A percentile compares a stretch with the other conserved stretches of the same genome.
phyloP scores from a whole-genome alignment of 2,329 filamentous ascomycete species.

The Madurella fahalii region DNA sequence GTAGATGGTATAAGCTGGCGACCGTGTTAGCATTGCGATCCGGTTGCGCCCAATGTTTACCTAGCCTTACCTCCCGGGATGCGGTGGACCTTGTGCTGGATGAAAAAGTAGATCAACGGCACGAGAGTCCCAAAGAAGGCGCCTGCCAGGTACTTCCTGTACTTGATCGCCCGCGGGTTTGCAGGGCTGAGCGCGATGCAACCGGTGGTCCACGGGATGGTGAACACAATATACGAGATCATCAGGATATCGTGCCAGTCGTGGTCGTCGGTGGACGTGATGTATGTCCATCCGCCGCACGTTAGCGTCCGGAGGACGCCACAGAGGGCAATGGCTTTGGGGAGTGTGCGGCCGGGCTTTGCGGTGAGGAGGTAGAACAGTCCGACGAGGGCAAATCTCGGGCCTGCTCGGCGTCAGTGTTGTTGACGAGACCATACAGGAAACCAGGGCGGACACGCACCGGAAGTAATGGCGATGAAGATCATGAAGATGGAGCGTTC shows the following conservation, averaged over 20 bases:
- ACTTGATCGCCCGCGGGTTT: conserved; percentile 78
- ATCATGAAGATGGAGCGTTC: conserved; percentile 96
- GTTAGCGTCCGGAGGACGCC: conserved; percentile 87
- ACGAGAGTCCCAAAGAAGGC: conserved; percentile 89
- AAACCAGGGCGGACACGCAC: conserved; percentile 40
- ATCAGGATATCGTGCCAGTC: conserved; percentile 99
- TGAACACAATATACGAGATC: conserved; percentile 95
- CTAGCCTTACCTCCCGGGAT: conserved; percentile 72
- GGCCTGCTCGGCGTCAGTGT: conserved; percentile 50
- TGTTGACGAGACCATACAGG: neutral
- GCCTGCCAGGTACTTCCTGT: conserved; percentile 77
- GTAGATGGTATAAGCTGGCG: conserved; percentile 87
- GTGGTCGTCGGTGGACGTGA: conserved; percentile 97
- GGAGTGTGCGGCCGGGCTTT: conserved; percentile 67
- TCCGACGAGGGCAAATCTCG: conserved; percentile 83
- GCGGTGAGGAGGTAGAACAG: conserved; percentile 89
- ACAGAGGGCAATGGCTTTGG: conserved; percentile 74
- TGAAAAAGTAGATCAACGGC: conserved; percentile 92
- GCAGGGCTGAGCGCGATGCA: conserved; percentile 84
- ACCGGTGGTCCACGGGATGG: conserved; percentile 90
- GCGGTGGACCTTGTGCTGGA: conserved; percentile 96
- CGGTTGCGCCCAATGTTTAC: conserved; percentile 28
- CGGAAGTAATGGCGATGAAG: conserved; percentile 94
- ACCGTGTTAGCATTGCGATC: conserved; percentile 3
- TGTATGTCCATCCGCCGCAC: conserved; percentile 96